Conservation (phyloP, 2,329 filamentous ascomycete genomes). For the Stagonosporopsis tanaceti region DNA sequence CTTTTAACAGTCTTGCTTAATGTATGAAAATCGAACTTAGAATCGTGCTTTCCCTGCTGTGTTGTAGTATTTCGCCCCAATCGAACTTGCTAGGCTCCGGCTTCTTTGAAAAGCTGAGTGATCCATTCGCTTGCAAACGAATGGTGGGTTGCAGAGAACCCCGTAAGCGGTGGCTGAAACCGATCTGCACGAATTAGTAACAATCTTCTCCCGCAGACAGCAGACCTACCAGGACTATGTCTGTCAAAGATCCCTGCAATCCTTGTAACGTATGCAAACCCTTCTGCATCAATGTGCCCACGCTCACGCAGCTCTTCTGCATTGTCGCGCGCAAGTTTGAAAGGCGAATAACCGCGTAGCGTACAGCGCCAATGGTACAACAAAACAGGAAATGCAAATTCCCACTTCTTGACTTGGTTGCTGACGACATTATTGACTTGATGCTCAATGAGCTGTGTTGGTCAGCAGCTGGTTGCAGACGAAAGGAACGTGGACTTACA, state of each 20-base stretch:
- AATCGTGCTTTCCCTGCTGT: constrained; percentile 3
- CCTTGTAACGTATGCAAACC: constrained; percentile 41
- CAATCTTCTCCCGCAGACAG: not conserved
- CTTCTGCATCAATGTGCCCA: constrained; percentile 41
- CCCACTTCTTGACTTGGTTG: constrained; percentile 46
- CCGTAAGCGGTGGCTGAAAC: constrained; percentile 40
- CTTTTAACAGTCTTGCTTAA: constrained; percentile 16
- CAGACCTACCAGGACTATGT: constrained; percentile 34
- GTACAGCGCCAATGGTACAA: constrained; percentile 45
- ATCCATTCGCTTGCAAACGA: constrained; percentile 46
- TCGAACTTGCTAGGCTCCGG: constrained; percentile 32
- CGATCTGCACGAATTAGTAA: constrained; percentile 34
- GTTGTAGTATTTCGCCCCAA: constrained; percentile 4
- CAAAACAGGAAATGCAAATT: constrained; percentile 43
- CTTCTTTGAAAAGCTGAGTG: constrained; percentile 42
- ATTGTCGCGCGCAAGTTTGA: constrained; percentile 47
- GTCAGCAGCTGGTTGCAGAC: constrained; percentile 21
- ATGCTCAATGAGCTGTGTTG: constrained; percentile 36
- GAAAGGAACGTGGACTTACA: constrained; percentile 29
- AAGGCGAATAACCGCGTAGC: constrained; percentile 43
- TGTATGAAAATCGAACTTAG: constrained; percentile 1
- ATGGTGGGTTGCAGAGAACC: constrained; percentile 33
- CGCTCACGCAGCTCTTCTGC: constrained; percentile 41
- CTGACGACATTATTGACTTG: constrained; percentile 46
- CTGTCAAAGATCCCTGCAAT: constrained; percentile 38